Evolutionary conservation across 768 basidiomycete genomes (phyloP), one percentile per base, ranked within the genome.

Genomic region (Mycena vitilis): DNA sequence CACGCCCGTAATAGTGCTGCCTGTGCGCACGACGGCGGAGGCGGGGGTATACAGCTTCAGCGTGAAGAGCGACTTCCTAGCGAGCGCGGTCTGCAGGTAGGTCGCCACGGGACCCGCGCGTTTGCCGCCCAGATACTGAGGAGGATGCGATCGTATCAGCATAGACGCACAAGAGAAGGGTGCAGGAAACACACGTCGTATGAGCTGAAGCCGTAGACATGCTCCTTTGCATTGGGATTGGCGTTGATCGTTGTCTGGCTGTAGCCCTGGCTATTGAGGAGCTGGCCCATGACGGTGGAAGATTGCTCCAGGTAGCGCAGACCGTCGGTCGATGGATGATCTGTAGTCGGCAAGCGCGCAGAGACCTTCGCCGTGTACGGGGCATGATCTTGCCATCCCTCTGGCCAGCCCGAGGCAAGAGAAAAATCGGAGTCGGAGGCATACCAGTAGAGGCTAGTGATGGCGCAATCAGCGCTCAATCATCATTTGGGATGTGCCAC

Each of bases 291-390:
- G 37, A 90, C 84, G 51, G 79, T 74, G 54, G 77, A 82, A 12
- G 83, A 80, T 74, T 89, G 83, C 67, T 86, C 84, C 22, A 88
- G 78, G 73, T 91, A 90, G 36, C 85, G 84, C 72, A 85, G 80
- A 10, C 88, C 87, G 68, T 91, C 89, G 0, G 86, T 85, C 2
- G 88, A 89, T 4, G 89, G 88, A 51, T 80, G 79, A 66, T 89
- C 87, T 0, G 88, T 89, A 51, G 82, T 80, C 0, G 89, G 89
- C 18, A 91, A 79, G 22, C 88, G 85, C 30, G 82, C 79, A 53
- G 77, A 79, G 63, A 90, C 63, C 72, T 83, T 85, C 60, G 75
- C 75, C 7, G 87, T 88, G 75, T 86, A 89, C 4, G 84, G 82
- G 20, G 71, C 63, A 58, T 88, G 87, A 69, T 87, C 86, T 1